A percentile compares a stretch with the other conserved stretches of the same genome.
Conservation (phyloP, 2,329 filamentous ascomycete species). For the Paramyrothecium roridum region DNA sequence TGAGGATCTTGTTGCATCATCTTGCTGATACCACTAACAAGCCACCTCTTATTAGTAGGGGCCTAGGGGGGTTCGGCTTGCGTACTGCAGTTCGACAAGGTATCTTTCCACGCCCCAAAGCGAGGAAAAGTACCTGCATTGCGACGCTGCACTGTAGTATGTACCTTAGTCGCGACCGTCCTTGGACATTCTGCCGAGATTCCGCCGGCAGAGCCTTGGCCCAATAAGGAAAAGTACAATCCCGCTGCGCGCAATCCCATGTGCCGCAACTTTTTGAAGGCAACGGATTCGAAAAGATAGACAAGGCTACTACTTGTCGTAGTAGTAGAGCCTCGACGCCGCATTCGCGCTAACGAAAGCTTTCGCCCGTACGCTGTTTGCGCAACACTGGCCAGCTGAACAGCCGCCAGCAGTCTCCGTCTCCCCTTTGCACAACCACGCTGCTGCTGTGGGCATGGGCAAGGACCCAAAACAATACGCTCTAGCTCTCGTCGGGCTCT, state of each 20-base stretch:
- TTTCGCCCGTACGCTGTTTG: neutral
- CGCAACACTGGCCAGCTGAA: neutral
- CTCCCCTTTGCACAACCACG: neutral
- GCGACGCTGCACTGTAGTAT: no score
- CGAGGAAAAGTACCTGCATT: no score
- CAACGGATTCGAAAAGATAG: neutral
- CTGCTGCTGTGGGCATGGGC: conserved; percentile 24
- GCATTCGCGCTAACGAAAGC: neutral
- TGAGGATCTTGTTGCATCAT: neutral
- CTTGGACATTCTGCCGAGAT: neutral
- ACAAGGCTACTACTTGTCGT: neutral
- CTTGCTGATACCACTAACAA: no score
- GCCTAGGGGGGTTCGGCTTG: no score
- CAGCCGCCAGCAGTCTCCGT: neutral
- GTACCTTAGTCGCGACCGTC: no score
- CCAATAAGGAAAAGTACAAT: neutral
- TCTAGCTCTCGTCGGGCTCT: conserved; percentile 26
- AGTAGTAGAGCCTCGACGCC: neutral
- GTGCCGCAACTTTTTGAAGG: neutral
- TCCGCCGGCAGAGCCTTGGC: neutral
- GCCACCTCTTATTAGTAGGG: no score
- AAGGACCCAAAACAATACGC: conserved; percentile 35
- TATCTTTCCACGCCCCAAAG: no score
- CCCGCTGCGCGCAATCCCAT: neutral
- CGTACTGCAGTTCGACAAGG: no score